Evolutionary conservation across 2,329 filamentous ascomycete genomes (phyloP).

Genomic region (Cladosporium sp.): DNA sequence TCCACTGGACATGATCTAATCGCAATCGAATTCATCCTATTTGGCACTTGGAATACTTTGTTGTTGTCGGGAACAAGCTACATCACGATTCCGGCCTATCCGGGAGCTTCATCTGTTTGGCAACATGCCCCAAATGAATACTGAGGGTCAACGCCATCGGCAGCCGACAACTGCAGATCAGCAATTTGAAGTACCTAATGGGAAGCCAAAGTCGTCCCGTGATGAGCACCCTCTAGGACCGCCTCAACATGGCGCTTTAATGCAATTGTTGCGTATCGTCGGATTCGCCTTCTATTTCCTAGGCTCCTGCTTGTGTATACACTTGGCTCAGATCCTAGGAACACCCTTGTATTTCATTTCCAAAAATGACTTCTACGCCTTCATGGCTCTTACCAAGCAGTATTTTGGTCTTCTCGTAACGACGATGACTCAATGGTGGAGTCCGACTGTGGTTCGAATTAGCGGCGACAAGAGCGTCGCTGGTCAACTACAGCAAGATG

Average conservation of each 20-base stretch:
- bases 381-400: slow-evolving; percentile 82
- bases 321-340: slow-evolving; percentile 67
- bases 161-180: not conserved
- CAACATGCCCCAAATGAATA: slow-evolving; percentile 11
- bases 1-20: not conserved
- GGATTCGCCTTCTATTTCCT: slow-evolving; percentile 45
- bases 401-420: slow-evolving; percentile 73
- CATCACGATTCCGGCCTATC: not conserved
- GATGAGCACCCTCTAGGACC: slow-evolving; percentile 29
- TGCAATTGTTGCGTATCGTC: slow-evolving; percentile 42
- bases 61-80: not conserved
- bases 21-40: not conserved
- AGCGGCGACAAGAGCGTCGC: slow-evolving; percentile 77
- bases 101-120: not conserved
- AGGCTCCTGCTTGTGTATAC: slow-evolving; percentile 42
- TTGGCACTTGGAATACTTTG: not conserved
- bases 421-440: slow-evolving; percentile 81
- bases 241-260: slow-evolving; percentile 39
- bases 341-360: slow-evolving; percentile 69
- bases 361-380: slow-evolving; percentile 73
- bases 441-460: slow-evolving; percentile 72
- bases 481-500: slow-evolving; percentile 64
- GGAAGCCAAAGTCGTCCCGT: not conserved
- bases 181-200: not conserved
- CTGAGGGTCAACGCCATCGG: slow-evolving; percentile 8